Percentiles rank a stretch among this genome's conserved stretches.
phyloP scores from a whole-genome alignment of 2,329 filamentous ascomycete genomes.

The Blastomyces parvus region DNA sequence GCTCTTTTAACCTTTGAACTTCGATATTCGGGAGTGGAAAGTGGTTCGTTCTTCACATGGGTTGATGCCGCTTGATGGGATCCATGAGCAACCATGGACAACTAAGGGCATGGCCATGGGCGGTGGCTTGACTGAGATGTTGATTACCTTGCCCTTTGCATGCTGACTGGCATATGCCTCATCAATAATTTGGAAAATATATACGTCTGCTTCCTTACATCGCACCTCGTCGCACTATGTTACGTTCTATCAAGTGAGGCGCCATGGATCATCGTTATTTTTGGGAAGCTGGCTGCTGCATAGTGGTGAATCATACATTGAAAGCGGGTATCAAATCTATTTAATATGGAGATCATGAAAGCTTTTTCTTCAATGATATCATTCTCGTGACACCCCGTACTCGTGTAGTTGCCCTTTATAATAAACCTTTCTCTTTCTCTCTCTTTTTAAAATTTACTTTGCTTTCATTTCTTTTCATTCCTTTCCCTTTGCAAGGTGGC shows the following conservation, averaged over 20 bases:
- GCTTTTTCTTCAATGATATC: neutral
- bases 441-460: neutral
- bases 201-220: no score
- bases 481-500: neutral
- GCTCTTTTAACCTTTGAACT: no score
- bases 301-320: neutral
- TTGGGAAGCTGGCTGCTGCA: neutral
- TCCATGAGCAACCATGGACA: no score
- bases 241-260: neutral
- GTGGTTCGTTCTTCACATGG: no score
- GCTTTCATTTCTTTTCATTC: neutral
- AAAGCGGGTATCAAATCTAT: neutral
- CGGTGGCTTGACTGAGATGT: no score
- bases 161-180: no score
- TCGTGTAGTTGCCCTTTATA: neutral
- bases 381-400: neutral
- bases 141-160: no score
- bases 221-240: neutral
- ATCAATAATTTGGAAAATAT: no score
- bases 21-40: no score
- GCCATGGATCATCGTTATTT: neutral
- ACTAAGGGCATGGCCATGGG: no score
- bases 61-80: no score
- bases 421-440: neutral
- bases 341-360: neutral